Conservation (phyloP, 192 early-diverging fungal genomes). For the Rhizoclosmatium sp. region DNA sequence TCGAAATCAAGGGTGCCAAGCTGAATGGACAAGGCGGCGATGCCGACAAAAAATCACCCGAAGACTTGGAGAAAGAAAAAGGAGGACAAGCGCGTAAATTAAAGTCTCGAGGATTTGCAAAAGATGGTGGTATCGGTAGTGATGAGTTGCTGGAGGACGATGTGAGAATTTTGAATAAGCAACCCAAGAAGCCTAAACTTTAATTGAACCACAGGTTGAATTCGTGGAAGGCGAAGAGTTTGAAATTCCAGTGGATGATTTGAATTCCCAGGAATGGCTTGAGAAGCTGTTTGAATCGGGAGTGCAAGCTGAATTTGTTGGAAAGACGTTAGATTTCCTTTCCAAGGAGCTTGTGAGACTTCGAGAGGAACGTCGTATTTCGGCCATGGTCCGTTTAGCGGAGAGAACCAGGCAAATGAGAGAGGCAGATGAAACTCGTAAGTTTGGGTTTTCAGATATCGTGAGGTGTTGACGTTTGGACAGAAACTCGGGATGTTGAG, state of each 20-base stretch:
- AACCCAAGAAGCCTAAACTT: neutral
- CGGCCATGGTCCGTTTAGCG: conserved; percentile 65
- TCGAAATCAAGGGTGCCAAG: conserved; percentile 3
- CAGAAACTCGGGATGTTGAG: conserved; percentile 57
- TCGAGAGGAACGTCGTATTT: conserved; percentile 58
- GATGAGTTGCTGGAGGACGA: neutral
- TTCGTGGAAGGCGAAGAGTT: conserved; percentile 34
- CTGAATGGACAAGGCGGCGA: neutral
- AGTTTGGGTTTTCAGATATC: neutral
- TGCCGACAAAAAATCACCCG: neutral
- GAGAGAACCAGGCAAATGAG: conserved; percentile 63
- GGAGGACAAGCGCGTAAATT: neutral
- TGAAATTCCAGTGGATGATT: conserved; percentile 18
- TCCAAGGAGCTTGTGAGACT: conserved; percentile 64
- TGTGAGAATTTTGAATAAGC: neutral
- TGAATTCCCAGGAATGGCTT: conserved; percentile 34
- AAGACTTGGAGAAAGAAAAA: neutral
- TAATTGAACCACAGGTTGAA: neutral
- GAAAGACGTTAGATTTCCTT: conserved; percentile 62
- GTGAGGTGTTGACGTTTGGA: neutral
- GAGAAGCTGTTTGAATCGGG: conserved; percentile 48
- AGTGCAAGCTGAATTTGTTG: conserved; percentile 57
- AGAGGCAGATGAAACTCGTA: conserved; percentile 66
- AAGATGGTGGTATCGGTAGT: neutral
- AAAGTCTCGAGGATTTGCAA: neutral